Conservation (phyloP, 257 asterid species). For the Misopates orontium region DNA sequence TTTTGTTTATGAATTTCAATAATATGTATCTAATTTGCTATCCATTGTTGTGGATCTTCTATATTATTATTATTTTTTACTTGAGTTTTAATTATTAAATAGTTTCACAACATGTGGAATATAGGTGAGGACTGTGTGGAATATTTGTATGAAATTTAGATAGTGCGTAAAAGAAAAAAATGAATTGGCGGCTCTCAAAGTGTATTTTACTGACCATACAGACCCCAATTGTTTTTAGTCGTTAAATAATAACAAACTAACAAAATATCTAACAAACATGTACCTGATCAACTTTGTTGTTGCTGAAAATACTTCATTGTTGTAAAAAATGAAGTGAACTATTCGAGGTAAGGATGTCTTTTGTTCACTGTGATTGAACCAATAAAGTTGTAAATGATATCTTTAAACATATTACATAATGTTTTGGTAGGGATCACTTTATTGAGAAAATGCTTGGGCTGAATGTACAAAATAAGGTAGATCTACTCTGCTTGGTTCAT, state of each 20-base stretch:
- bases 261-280: not conserved
- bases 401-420: conserved; percentile 12
- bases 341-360: conserved; percentile 40
- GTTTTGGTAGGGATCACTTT: conserved; percentile 61
- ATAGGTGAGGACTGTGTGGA: no score
- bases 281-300: not conserved
- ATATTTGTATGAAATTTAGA: no score
- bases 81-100: no score
- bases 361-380: not conserved
- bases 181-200: conserved; percentile 58
- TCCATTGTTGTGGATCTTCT: no score
- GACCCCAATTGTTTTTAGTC: not conserved
- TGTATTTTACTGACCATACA: conserved; percentile 16
- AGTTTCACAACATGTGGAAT: no score
- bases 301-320: conserved; percentile 28
- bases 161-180: no score
- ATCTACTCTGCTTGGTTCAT: conserved; percentile 15
- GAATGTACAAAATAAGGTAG: conserved; percentile 67
- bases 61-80: no score
- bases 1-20: no score
- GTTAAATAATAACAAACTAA: not conserved
- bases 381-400: not conserved
- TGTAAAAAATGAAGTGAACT: conserved; percentile 58
- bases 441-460: conserved; percentile 61
- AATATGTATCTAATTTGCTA: no score